Conservation (phyloP, 228 moss, liverwort and hornwort species). For the Sphagnum magellanicum region DNA sequence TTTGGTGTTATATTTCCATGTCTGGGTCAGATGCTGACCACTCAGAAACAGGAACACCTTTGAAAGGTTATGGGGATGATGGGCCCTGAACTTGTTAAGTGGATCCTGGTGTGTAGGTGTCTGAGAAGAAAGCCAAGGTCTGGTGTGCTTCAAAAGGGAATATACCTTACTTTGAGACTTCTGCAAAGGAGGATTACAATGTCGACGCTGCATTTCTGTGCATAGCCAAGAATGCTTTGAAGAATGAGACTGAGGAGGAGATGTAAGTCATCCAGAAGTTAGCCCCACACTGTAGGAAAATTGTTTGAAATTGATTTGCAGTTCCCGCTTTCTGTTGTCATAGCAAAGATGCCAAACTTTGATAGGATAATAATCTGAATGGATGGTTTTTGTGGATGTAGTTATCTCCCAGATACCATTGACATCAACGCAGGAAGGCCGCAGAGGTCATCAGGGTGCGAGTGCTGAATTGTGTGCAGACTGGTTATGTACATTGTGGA, state of each 20-base stretch:
- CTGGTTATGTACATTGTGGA: too few species aligned
- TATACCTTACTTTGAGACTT: constrained; percentile 94
- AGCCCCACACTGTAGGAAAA: background rate
- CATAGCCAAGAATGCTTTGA: constrained; percentile 93
- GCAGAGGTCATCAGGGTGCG: constrained; percentile 74
- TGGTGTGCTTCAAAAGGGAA: constrained; percentile 94
- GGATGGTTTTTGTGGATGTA: constrained; percentile 21
- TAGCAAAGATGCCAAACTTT: too few species aligned
- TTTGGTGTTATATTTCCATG: too few species aligned
- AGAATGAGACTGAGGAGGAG: constrained; percentile 96
- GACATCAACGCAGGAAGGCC: constrained; percentile 71
- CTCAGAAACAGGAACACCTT: too few species aligned
- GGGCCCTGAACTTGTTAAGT: too few species aligned
- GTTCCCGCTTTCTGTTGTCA: too few species aligned
- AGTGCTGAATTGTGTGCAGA: constrained; percentile 29
- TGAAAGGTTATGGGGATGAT: too few species aligned
- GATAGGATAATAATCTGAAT: background rate
- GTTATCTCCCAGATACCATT: constrained; percentile 68
- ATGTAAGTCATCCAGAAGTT: constrained; percentile 39
- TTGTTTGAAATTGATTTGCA: background rate
- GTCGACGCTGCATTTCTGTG: constrained; percentile 97
- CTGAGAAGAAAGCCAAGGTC: constrained; percentile 93
- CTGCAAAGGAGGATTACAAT: constrained; percentile 93
- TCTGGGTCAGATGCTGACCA: too few species aligned
- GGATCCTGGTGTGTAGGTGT: constrained; percentile 39